Base-by-base conservation (phyloP, 2,329 filamentous ascomycete species). In the Aspergillus candidus region DNA sequence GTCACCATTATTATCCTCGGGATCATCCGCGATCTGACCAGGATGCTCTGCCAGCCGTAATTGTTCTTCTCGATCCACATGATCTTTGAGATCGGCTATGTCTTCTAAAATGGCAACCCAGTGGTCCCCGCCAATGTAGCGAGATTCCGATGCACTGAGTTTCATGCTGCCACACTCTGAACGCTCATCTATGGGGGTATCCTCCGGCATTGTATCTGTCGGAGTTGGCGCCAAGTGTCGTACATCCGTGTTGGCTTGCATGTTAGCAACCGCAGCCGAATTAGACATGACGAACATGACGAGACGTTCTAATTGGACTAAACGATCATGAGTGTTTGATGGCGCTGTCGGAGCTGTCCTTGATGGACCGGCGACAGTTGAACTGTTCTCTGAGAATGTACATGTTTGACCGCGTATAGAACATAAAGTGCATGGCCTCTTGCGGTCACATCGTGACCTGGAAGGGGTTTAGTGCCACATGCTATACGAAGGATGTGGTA, bases 371-470 rank as follows among this genome's bases (percentile, higher is more conserved):
- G 29, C 13, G 27, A 32, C 27, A 6, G 13, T 32, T 37, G 22
- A 27, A 27, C 22, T 10, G 22, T 7, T 27, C 22, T 27, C 22
- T 10, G 40, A 12, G 66, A 79, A 79, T 49, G 67, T 72, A 63
- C 77, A 80, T 47, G 72, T 71, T 51, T 79, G 73, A 47, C 75
- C 75, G 44, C 76, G 71, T 55, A 74, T 74, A 14, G 71, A 71
- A 57, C 77, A 80, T 47, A 75, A 77, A 53, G 77, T 74, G 62
- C 77, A 80, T 39, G 77, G 77, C 35, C 74, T 71, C 35, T 69
- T 69, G 50, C 77, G 74, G 57, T 80, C 78, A 62, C 77, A 80
- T 65, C 77, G 77, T 52, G 78, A 60, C 53, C 73, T 76, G 32
- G 14, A 36, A 13, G 33, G 10, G n/a, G 11, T 17, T 43, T 30